Percentiles rank a stretch among this genome's conserved stretches.
These are phyloP conservation scores for Wickerhamomyces silvicola DNA, from an alignment of 805 yeast genomes.

Conservation along the genomic window DNA sequence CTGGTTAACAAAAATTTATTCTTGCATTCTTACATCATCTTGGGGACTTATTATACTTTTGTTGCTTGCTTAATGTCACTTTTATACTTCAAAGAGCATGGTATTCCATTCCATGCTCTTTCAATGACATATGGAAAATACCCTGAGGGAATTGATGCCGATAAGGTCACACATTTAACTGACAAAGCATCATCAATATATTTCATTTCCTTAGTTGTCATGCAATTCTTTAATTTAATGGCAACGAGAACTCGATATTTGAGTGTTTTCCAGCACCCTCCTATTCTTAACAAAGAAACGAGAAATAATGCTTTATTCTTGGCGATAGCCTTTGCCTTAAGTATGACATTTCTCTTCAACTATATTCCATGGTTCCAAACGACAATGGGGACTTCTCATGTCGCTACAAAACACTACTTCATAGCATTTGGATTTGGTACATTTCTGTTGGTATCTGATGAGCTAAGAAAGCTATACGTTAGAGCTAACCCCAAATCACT, in stretches of 20 bases:
- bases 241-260: slow-evolving; percentile 36
- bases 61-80: slow-evolving; percentile 35
- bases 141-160: slow-evolving; percentile 18
- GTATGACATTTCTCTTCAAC: slow-evolving; percentile 35
- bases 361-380: slow-evolving; percentile 34
- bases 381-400: slow-evolving; percentile 29
- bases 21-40: slow-evolving; percentile 35
- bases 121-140: slow-evolving; percentile 31
- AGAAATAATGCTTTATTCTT: slow-evolving; percentile 23
- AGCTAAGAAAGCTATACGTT: slow-evolving; percentile 30
- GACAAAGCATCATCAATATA: slow-evolving; percentile 37
- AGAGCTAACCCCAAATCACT: slow-evolving; percentile 33
- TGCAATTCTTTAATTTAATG: slow-evolving; percentile 41
- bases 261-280: slow-evolving; percentile 36
- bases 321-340: slow-evolving; percentile 30
- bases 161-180: slow-evolving; percentile 18
- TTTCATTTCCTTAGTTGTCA: slow-evolving; percentile 39
- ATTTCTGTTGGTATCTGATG: slow-evolving; percentile 35
- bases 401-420: slow-evolving; percentile 41
- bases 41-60: slow-evolving; percentile 37
- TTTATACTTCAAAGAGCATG: slow-evolving; percentile 30
- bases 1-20: slow-evolving; percentile 33
- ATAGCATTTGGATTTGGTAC: slow-evolving; percentile 40
- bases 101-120: slow-evolving; percentile 29
- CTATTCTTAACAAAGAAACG: slow-evolving; percentile 25